Percentiles rank a stretch among this genome's conserved stretches.
Conservation (phyloP, 2,329 filamentous ascomycete species). For the Cladosporium phlei region DNA sequence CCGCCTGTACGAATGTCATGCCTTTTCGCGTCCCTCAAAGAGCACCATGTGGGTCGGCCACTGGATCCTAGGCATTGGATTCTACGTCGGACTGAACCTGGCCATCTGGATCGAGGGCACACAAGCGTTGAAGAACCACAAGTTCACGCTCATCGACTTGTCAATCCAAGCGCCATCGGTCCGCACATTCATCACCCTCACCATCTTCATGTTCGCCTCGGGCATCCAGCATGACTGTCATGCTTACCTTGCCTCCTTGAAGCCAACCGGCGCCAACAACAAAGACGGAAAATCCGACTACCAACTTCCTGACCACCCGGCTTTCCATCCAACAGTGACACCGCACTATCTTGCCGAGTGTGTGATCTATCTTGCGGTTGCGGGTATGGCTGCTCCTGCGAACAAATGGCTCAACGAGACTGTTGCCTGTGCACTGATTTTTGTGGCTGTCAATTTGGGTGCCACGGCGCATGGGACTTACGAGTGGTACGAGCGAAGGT, state of each 20-base stretch:
- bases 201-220: slow-evolving; percentile 66
- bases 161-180: slow-evolving; percentile 37
- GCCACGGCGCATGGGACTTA: slow-evolving; percentile 74
- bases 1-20: slow-evolving; percentile 69
- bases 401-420: slow-evolving; percentile 67
- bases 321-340: slow-evolving; percentile 70
- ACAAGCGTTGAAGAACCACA: slow-evolving; percentile 46
- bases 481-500: slow-evolving; percentile 72
- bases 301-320: slow-evolving; percentile 66
- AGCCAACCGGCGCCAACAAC: slow-evolving; percentile 9
- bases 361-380: slow-evolving; percentile 73
- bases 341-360: slow-evolving; percentile 93
- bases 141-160: slow-evolving; percentile 34
- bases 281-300: slow-evolving; percentile 56
- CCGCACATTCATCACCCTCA: slow-evolving; percentile 53
- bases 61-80: slow-evolving; percentile 72
- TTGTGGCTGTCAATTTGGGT: slow-evolving; percentile 74
- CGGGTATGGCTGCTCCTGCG: slow-evolving; percentile 66
- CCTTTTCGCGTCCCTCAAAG: slow-evolving; percentile 60
- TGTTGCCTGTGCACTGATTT: slow-evolving; percentile 62
- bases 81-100: slow-evolving; percentile 69
- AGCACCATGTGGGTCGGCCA: slow-evolving; percentile 83
- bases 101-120: slow-evolving; percentile 81
- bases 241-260: slow-evolving; percentile 41
- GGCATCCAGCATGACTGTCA: slow-evolving; percentile 64